Conservation (phyloP, 305 asterid species). For the Striga hermonthica region DNA sequence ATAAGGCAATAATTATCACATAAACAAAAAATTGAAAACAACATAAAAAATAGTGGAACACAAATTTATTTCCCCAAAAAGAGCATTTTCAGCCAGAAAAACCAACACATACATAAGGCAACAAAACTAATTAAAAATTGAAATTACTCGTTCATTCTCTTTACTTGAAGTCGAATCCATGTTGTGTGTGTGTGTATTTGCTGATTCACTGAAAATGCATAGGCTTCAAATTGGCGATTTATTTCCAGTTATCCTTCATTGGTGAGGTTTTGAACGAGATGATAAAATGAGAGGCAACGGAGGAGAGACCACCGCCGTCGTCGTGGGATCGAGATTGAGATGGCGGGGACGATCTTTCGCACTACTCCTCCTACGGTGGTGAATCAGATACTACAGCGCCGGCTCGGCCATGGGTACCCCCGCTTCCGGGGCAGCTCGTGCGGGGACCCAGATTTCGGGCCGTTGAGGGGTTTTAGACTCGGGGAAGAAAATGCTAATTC, state of each 20-base stretch:
- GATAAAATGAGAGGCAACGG: slow-evolving; percentile 57
- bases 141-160: too few species aligned
- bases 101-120: too few species aligned
- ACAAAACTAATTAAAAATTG: too few species aligned
- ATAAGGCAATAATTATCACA: too few species aligned
- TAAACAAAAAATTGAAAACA: too few species aligned
- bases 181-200: not conserved
- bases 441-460: slow-evolving; percentile 64
- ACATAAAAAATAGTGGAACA: too few species aligned
- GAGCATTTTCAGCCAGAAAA: too few species aligned
- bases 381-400: slow-evolving; percentile 90
- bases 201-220: slow-evolving; percentile 12
- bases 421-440: slow-evolving; percentile 51
- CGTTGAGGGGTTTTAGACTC: slow-evolving; percentile 58
- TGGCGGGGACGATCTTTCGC: slow-evolving; percentile 61
- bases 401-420: slow-evolving; percentile 87
- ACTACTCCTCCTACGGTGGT: slow-evolving; percentile 78
- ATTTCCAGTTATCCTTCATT: slow-evolving; percentile 14
- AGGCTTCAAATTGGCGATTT: slow-evolving; percentile 16
- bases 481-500: slow-evolving; percentile 47
- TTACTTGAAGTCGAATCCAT: not conserved
- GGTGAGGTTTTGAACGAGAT: slow-evolving; percentile 36
- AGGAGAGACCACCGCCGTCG: slow-evolving; percentile 47
- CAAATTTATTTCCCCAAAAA: not conserved
- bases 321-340: slow-evolving; percentile 56